Conservation (phyloP, 1,139 yeast genomes). For the Trichomonascaceae sp. region DNA sequence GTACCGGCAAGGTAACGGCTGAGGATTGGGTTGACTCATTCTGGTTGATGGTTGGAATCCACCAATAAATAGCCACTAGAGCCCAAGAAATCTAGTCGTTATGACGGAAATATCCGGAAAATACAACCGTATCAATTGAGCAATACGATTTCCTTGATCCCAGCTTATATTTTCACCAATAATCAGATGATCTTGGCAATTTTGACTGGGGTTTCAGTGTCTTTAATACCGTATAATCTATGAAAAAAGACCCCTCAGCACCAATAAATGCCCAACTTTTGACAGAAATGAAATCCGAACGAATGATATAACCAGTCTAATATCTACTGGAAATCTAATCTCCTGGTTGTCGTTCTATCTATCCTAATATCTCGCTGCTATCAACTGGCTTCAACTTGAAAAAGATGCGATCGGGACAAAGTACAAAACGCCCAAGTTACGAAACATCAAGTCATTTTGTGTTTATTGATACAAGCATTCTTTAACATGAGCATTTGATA, state of each 20-base stretch:
- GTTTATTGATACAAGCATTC: no score
- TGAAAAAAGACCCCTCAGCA: not conserved
- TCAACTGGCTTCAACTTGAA: no score
- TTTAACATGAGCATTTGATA: no score
- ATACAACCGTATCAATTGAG: no score
- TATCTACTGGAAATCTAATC: not conserved
- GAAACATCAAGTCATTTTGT: no score
- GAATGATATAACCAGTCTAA: not conserved
- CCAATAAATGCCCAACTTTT: not conserved
- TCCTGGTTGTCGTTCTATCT: not conserved
- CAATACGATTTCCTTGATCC: no score
- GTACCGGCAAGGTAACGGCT: constrained; percentile 28
- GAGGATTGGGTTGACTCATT: constrained; percentile 9
- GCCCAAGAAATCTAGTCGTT: not conserved
- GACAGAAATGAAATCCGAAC: not conserved
- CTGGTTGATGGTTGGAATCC: not conserved
- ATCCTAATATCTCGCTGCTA: not conserved
- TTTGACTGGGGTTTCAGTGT: not conserved
- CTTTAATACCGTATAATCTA: not conserved
- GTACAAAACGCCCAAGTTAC: no score
- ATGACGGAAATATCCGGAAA: no score
- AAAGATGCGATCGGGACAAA: no score
- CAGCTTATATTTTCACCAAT: not conserved
- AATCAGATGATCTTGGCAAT: not conserved
- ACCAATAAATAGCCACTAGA: not conserved